Evolutionary conservation across 2,329 filamentous ascomycete species (phyloP).

Genomic region (Pochonia chlamydosporia): DNA sequence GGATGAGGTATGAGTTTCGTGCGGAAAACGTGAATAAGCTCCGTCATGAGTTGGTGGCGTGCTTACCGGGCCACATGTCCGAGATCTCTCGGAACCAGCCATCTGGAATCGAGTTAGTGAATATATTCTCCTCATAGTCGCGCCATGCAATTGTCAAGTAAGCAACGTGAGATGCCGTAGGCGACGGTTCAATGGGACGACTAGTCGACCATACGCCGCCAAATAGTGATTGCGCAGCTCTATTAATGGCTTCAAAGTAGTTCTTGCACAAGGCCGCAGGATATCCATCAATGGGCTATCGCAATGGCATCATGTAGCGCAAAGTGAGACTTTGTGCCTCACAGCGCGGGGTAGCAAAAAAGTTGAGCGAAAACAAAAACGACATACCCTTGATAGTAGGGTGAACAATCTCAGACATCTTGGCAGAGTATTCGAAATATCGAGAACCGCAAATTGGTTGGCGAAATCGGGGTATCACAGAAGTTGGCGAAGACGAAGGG

Average conservation of each 20-base stretch:
- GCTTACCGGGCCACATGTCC: conserved; percentile 83
- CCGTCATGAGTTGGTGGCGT: background rate
- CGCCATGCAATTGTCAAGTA: background rate
- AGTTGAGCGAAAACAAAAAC: conserved; percentile 12
- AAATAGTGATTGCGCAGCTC: background rate
- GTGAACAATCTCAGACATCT: conserved; percentile 64
- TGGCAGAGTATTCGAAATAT: conserved; percentile 20
- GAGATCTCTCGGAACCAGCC: conserved; percentile 99
- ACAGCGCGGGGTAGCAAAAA: conserved; percentile 3
- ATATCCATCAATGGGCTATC: background rate
- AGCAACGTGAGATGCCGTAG: background rate
- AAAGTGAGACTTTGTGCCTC: too few species aligned
- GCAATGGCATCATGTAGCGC: background rate
- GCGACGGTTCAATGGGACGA: background rate
- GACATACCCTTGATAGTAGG: conserved; percentile 63
- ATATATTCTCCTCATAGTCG: background rate
- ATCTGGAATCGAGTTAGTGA: conserved; percentile 51
- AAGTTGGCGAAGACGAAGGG: background rate
- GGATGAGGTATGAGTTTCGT: conserved; percentile 6
- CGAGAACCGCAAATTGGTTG: conserved; percentile 5
- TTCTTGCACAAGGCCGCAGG: background rate
- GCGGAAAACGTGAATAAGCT: conserved; percentile 2
- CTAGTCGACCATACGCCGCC: background rate
- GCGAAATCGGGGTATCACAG: conserved; percentile 5
- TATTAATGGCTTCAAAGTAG: background rate